Percentiles rank a stretch among this genome's conserved stretches.
phyloP scores from a whole-genome alignment of 108 stramenopile species.

The Mediolabrus comicus region DNA sequence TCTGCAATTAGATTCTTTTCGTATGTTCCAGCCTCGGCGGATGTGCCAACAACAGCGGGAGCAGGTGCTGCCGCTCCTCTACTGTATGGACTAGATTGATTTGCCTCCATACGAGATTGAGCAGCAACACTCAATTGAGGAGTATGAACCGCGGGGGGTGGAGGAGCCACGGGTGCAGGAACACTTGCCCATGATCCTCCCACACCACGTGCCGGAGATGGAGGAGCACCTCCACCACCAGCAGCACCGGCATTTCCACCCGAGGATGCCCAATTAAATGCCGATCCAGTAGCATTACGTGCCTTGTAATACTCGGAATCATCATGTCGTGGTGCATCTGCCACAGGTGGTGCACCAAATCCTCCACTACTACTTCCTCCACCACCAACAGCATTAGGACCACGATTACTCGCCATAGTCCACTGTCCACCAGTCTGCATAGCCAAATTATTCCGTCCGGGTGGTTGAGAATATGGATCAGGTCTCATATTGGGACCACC shows the following conservation, averaged over 20 bases:
- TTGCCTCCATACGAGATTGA: constrained; percentile 18
- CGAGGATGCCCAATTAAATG: constrained; percentile 57
- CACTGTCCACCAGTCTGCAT: constrained; percentile 81
- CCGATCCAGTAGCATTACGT: constrained; percentile 46
- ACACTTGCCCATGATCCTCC: constrained; percentile 46
- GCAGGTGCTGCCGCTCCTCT: too few species aligned
- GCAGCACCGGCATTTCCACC: constrained; percentile 28
- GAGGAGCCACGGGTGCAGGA: constrained; percentile 23
- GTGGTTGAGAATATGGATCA: constrained; percentile 57
- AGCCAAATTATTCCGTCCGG: constrained; percentile 70
- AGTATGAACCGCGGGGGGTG: neutral
- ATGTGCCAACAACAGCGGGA: constrained; percentile 34
- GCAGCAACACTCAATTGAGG: constrained; percentile 30
- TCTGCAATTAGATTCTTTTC: constrained; percentile 90
- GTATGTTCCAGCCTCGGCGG: constrained; percentile 78
- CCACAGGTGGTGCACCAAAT: constrained; percentile 1
- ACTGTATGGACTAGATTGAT: neutral
- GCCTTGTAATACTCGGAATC: constrained; percentile 76
- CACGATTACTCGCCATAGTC: constrained; percentile 90
- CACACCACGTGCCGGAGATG: constrained; percentile 18
- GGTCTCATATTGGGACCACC: constrained; percentile 50
- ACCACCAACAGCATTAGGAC: constrained; percentile 61
- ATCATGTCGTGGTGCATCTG: constrained; percentile 26
- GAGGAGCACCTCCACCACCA: too few species aligned
- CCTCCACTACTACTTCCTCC: neutral